These are phyloP conservation scores for Claviceps arundinis DNA, from an alignment of 2,329 filamentous ascomycete species.

Conservation along the genomic window DNA sequence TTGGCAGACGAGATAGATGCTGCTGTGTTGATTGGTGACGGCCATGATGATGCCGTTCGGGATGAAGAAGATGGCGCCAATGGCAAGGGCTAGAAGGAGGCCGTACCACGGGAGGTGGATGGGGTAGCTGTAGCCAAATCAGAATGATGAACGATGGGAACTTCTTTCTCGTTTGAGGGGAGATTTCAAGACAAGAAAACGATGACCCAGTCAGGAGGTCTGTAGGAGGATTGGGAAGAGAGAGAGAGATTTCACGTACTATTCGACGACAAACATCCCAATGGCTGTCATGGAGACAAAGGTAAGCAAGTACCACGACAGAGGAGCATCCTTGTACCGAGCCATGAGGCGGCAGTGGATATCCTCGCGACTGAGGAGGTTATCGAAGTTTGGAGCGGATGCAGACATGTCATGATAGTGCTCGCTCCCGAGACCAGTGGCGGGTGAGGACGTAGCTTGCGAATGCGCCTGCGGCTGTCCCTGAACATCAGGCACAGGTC, in stretches of 20 bases:
- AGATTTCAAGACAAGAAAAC: too few relatives aligned
- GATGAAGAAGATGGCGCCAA: slow-evolving; percentile 73
- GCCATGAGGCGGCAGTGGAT: slow-evolving; percentile 77
- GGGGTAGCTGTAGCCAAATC: slow-evolving; percentile 42
- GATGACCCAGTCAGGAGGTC: neutral
- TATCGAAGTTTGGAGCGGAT: slow-evolving; percentile 31
- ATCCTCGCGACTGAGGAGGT: slow-evolving; percentile 58
- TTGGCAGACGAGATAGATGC: slow-evolving; percentile 77
- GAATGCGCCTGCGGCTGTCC: slow-evolving; percentile 10
- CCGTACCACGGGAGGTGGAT: slow-evolving; percentile 81
- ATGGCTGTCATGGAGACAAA: slow-evolving; percentile 64
- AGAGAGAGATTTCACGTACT: slow-evolving; percentile 28
- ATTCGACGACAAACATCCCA: slow-evolving; percentile 75
- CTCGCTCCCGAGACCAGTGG: slow-evolving; percentile 10
- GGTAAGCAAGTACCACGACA: slow-evolving; percentile 68
- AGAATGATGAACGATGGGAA: neutral
- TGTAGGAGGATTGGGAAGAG: neutral
- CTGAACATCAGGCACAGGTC: slow-evolving; percentile 25
- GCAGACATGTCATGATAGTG: slow-evolving; percentile 15
- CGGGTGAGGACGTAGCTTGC: slow-evolving; percentile 10
- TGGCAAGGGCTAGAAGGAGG: slow-evolving; percentile 61
- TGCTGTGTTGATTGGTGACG: slow-evolving; percentile 79
- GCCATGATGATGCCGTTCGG: slow-evolving; percentile 90
- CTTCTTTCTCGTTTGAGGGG: too few relatives aligned
- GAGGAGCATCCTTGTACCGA: slow-evolving; percentile 67